A percentile compares a stretch with the other conserved stretches of the same genome.
phyloP scores from a whole-genome alignment of 2,329 filamentous ascomycete species.

The Fusarium kyushuense region DNA sequence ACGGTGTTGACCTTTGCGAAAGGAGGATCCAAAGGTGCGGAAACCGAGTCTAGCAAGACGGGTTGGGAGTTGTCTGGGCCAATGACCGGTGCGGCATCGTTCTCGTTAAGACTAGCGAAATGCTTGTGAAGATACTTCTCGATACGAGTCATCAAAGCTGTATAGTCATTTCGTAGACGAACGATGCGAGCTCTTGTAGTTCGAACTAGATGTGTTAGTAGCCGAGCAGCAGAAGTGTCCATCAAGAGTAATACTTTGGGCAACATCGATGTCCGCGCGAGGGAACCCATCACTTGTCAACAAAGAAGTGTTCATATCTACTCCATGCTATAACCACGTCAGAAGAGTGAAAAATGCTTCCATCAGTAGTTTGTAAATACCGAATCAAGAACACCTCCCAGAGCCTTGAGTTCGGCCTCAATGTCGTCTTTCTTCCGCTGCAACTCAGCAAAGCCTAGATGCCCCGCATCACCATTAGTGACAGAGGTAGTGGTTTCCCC shows the following conservation, averaged over 20 bases:
- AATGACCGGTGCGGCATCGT: constrained; percentile 50
- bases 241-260: constrained; percentile 75
- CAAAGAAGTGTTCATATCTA: constrained; percentile 90
- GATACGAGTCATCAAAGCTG: constrained; percentile 83
- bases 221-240: constrained; percentile 36
- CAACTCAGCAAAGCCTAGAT: constrained; percentile 81
- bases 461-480: constrained; percentile 71
- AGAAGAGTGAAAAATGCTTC: constrained; percentile 25
- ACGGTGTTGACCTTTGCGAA: constrained; percentile 95
- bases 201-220: constrained; percentile 71
- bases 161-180: constrained; percentile 91
- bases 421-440: constrained; percentile 86
- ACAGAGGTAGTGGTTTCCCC: constrained; percentile 75
- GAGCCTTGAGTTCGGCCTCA: constrained; percentile 86
- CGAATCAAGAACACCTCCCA: constrained; percentile 88
- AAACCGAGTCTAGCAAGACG: constrained; percentile 52
- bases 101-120: constrained; percentile 78
- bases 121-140: constrained; percentile 90
- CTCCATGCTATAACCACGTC: constrained; percentile 75
- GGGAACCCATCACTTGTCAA: constrained; percentile 93
- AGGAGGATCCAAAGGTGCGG: constrained; percentile 46
- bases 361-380: constrained; percentile 62
- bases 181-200: constrained; percentile 94
- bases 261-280: constrained; percentile 91
- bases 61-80: constrained; percentile 42